These are phyloP conservation scores for Daedaleopsis sinensis DNA, from an alignment of 768 basidiomycete species.

Conservation along the genomic window DNA sequence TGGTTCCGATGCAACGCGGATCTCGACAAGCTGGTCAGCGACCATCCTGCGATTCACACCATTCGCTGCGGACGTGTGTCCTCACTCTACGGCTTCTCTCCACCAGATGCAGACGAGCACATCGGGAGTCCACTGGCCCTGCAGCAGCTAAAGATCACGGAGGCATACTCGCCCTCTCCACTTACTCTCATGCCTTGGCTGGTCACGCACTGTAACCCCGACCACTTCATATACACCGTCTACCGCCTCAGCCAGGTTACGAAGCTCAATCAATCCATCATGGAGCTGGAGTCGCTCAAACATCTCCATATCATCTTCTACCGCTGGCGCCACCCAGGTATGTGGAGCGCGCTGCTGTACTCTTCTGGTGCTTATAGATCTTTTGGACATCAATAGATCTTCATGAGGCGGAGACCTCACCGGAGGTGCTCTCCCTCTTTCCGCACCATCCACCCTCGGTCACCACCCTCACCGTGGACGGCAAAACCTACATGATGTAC, in stretches of 20 bases:
- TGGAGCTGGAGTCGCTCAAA: slow-evolving; percentile 4
- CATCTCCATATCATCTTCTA: slow-evolving; percentile 18
- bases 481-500: slow-evolving; percentile 12
- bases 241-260: slow-evolving; percentile 17
- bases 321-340: slow-evolving; percentile 16
- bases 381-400: not conserved
- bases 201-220: slow-evolving; percentile 6
- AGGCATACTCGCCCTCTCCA: slow-evolving; percentile 18
- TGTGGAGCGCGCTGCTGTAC: not conserved
- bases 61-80: slow-evolving; percentile 16
- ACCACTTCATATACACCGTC: slow-evolving; percentile 13
- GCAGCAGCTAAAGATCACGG: slow-evolving; percentile 15
- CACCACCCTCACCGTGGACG: slow-evolving; percentile 18
- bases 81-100: slow-evolving; percentile 9
- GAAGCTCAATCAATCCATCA: slow-evolving; percentile 13
- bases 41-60: slow-evolving; percentile 11
- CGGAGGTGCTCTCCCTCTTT: slow-evolving; percentile 3
- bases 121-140: not conserved
- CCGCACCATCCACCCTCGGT: slow-evolving; percentile 10
- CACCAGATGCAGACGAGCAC: not conserved
- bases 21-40: slow-evolving; percentile 10
- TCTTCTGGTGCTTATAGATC: no score
- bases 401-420: slow-evolving; percentile 5
- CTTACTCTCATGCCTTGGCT: slow-evolving; percentile 20
- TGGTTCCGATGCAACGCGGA: slow-evolving; percentile 18